Percentiles rank a stretch among this genome's conserved stretches.
These are phyloP conservation scores for Termitomyces eurrhizus DNA, from an alignment of 768 basidiomycete genomes.

Conservation along the genomic window DNA sequence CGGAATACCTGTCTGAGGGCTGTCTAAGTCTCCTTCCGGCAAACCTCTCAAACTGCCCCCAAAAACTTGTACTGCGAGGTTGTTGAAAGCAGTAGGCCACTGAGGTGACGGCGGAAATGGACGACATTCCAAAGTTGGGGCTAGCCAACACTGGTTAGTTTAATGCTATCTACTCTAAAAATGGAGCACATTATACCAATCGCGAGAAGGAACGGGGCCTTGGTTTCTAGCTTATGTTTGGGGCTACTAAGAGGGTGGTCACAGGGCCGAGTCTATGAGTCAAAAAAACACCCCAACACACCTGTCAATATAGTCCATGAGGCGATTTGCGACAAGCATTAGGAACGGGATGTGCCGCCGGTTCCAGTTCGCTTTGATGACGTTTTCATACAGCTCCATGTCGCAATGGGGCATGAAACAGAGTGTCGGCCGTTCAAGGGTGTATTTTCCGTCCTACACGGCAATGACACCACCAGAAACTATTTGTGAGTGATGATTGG, in stretches of 20 bases:
- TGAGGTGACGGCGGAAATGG: slow-evolving; percentile 45
- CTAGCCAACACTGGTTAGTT: slow-evolving; percentile 26
- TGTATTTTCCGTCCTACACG: slow-evolving; percentile 30
- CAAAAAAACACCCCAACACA: slow-evolving; percentile 24
- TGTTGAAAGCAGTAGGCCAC: slow-evolving; percentile 67
- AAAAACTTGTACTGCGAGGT: slow-evolving; percentile 55
- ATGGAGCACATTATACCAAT: slow-evolving; percentile 41
- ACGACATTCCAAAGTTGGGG: slow-evolving; percentile 41
- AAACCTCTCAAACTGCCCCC: slow-evolving; percentile 3
- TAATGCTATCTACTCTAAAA: neutral
- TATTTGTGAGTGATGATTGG: neutral
- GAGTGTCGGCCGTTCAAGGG: slow-evolving; percentile 46
- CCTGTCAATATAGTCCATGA: slow-evolving; percentile 68
- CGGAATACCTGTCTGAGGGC: neutral
- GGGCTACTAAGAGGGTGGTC: slow-evolving; percentile 42
- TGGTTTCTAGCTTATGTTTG: slow-evolving; percentile 42
- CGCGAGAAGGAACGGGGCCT: slow-evolving; percentile 49
- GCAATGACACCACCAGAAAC: neutral
- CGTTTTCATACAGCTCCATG: slow-evolving; percentile 60
- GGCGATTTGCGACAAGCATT: slow-evolving; percentile 61
- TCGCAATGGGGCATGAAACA: slow-evolving; percentile 83
- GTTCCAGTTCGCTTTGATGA: slow-evolving; percentile 62
- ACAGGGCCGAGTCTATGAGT: neutral
- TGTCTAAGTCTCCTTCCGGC: slow-evolving; percentile 4
- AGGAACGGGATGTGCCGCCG: slow-evolving; percentile 39